Conservation (phyloP, 805 yeast genomes). For the Monosporozyma yasuniensis region DNA sequence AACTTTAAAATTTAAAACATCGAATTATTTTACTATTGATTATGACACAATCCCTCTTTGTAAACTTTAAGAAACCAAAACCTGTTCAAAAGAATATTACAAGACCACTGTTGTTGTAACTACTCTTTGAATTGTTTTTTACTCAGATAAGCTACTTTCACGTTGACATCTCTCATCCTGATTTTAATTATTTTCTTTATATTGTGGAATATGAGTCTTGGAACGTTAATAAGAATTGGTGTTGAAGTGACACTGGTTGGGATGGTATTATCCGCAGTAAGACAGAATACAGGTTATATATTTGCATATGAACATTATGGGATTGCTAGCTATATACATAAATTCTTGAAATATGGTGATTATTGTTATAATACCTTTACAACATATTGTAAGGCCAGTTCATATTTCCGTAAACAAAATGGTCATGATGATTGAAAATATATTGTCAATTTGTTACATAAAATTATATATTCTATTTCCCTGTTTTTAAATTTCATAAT, state of each 20-base stretch:
- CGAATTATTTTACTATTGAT: background rate
- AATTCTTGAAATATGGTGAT: slow-evolving; percentile 55
- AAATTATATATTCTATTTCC: background rate
- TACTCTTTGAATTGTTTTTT: too few relatives aligned
- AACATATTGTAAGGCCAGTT: background rate
- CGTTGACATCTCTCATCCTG: background rate
- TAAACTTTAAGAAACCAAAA: too few relatives aligned
- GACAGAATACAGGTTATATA: slow-evolving; percentile 70
- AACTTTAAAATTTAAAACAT: background rate
- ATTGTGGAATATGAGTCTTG: slow-evolving; percentile 10
- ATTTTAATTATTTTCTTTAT: background rate
- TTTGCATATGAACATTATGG: slow-evolving; percentile 30
- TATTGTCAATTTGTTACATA: background rate
- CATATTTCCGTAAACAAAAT: background rate
- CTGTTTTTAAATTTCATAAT: too few relatives aligned
- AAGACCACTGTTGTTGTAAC: background rate
- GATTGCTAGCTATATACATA: slow-evolving; percentile 40
- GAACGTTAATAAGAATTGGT: slow-evolving; percentile 48
- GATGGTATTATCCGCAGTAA: slow-evolving; percentile 76
- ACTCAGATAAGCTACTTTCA: too few relatives aligned
- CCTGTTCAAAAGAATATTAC: too few relatives aligned
- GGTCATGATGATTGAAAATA: background rate
- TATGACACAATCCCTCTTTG: background rate
- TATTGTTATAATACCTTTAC: slow-evolving; percentile 36
- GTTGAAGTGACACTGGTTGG: slow-evolving; percentile 73